phyloP scores from a whole-genome alignment of 495 filamentous ascomycete species.

The Penicillium flavigenum region DNA sequence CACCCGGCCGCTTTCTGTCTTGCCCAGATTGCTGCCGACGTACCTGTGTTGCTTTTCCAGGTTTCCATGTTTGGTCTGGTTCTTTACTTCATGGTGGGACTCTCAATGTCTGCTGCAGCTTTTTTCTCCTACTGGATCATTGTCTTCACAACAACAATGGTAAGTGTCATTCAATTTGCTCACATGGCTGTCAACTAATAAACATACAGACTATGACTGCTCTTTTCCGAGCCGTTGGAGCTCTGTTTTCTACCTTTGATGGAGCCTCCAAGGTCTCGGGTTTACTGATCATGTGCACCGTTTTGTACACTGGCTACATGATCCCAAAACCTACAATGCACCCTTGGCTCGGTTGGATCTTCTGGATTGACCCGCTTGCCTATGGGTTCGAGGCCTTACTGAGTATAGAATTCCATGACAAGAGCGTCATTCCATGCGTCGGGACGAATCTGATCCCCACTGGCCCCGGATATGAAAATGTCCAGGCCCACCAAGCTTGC shows the following conservation, averaged over 20 bases:
- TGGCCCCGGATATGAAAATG: slow-evolving; percentile 33
- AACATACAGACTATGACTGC: slow-evolving; percentile 46
- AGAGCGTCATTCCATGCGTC: slow-evolving; percentile 46
- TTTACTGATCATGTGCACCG: slow-evolving; percentile 29
- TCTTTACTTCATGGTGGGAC: slow-evolving; percentile 70
- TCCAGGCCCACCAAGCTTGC: slow-evolving; percentile 46
- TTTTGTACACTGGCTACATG: slow-evolving; percentile 61
- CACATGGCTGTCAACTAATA: neutral
- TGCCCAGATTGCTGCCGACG: slow-evolving; percentile 67
- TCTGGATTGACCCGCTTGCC: slow-evolving; percentile 68
- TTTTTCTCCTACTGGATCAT: slow-evolving; percentile 56
- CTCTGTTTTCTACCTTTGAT: slow-evolving; percentile 50
- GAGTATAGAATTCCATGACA: slow-evolving; percentile 62
- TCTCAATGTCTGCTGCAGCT: slow-evolving; percentile 45
- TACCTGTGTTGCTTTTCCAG: slow-evolving; percentile 66
- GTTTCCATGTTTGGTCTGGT: slow-evolving; percentile 64
- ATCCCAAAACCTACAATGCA: slow-evolving; percentile 68
- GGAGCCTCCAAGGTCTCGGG: slow-evolving; percentile 57
- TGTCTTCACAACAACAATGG: slow-evolving; percentile 43
- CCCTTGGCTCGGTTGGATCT: slow-evolving; percentile 76
- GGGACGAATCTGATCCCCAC: slow-evolving; percentile 46
- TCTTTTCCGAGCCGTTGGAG: slow-evolving; percentile 51
- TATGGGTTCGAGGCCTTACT: slow-evolving; percentile 72
- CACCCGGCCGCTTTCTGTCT: slow-evolving; percentile 71
- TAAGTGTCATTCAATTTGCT: slow-evolving; percentile 1